These are phyloP conservation scores for Cryptosporidium sp. DNA, from an alignment of 169 alveolate genomes.

Conservation along the genomic window DNA sequence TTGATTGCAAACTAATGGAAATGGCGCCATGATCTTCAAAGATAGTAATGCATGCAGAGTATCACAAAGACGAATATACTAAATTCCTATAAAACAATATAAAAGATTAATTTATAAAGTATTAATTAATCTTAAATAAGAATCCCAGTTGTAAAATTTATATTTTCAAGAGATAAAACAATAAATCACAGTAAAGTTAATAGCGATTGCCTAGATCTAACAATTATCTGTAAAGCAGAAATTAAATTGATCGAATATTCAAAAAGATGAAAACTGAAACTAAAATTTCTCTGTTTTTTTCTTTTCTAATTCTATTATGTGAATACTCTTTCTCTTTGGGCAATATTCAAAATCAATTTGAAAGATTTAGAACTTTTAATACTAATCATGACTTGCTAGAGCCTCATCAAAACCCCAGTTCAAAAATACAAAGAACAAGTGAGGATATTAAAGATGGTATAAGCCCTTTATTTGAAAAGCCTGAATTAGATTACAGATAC, in stretches of 20 bases:
- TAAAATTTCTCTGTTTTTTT: not conserved
- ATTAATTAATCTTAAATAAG: not conserved
- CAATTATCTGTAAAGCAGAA: not conserved
- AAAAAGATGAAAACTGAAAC: not conserved
- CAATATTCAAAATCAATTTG: not conserved
- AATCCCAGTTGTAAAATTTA: not conserved
- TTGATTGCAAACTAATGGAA: not conserved
- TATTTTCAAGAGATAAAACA: not conserved
- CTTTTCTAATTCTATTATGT: not conserved
- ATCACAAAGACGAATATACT: not conserved
- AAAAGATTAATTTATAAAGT: not conserved
- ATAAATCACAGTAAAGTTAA: not conserved
- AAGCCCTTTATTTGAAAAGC: not conserved
- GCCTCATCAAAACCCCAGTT: not conserved
- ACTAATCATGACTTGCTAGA: not conserved
- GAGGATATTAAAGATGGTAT: not conserved
- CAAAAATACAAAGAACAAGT: not conserved
- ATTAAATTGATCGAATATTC: not conserved
- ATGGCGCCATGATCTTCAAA: constrained; percentile 50
- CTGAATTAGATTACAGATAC: not conserved
- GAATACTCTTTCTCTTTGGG: not conserved
- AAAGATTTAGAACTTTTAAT: not conserved
- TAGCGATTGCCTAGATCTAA: not conserved
- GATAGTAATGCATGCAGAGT: not conserved
- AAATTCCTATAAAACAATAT: not conserved